Evolutionary conservation across 331 rosid genomes (phyloP), one percentile per base, ranked within the genome.

Genomic region (Dryas integrifolia): DNA sequence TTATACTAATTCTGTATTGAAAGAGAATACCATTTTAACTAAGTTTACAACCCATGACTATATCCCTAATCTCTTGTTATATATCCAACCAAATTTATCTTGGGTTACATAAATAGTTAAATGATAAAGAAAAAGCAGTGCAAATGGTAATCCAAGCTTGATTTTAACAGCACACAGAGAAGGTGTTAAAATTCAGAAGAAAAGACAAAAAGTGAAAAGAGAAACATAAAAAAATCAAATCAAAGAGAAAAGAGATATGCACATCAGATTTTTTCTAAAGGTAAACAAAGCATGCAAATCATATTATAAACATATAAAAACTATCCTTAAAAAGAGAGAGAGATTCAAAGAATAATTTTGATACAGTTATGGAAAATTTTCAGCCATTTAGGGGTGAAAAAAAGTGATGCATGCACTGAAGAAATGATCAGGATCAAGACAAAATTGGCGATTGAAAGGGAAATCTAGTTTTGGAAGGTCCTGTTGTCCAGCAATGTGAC

Each of bases 391-490:
- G 16, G 3, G 6, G 38, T 16, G 57, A 76, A 55, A 21, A 21
- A 74, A 59, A 66, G 13, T 58, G 64, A 72, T 35, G 53, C 13
- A 55, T 49, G 43, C 49, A 50, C 41, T 35, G 14, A 8, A 21
- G 5, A 53, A 43, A 15, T 48, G 39, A 40, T 8, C 6, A 4
- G 59, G 6, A 10, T 7, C 9, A 52, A 53, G 76, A 61, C 61
- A 58, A 73, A 38, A 7, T 41, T 67, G 70, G 4, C 5, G 14
- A 62, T 12, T 63, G 77, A 69, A 39, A 67, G 46, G 10, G 30
- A 82, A 73, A 41, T 47, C 14, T 9, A 16, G 55, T 14, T 4
- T 65, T 50, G 82, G 77, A 78, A 81, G 67, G 12, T 46, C 50
- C 72, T 39, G 70, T 24, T 50, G 72, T 68, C 50, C 51, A 63